Evolutionary conservation across 257 asterid species (phyloP), one percentile per base, ranked within the genome.

Genomic region (Henckelia pumila): DNA sequence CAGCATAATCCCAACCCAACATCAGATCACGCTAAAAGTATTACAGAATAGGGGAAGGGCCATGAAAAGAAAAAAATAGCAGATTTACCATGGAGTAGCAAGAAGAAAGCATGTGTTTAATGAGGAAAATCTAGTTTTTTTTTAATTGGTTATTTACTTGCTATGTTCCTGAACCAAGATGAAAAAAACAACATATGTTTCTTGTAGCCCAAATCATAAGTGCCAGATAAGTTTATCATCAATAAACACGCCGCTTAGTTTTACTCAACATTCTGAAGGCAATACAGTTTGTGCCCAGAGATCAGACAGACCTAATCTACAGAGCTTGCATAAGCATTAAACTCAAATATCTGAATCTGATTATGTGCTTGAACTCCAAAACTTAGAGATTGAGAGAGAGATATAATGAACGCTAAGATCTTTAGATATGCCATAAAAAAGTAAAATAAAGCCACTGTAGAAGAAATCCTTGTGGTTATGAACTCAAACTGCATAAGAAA

Each of bases 1-100:
- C 66, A 33, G 22, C 61, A 52, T 40, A 25, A 71, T 37, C 73
- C 67, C 76, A 76, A 67, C 55, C 35, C 53, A 62, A 64, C 57
- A 71, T 66, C 35, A 70, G 59, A 58, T 9, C 66, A 71, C 16
- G 52, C 20, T 53, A 30, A 64, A 22, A 50, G 61, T 9, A 63
- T 17, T 10, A 56, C 8, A 52, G 40, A 69, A 59, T 22, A 72
- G 24, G 7, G 53, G 63, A 56, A 56, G 20, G 40, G 14, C 33
- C 20, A 63, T 11, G 57, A 58, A 28, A 66, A 53, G 2, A 50
- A 61, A 70, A 37, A 22, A 32, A 28, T 50, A 47, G 16, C 47
- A 49, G 13, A 35, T 13, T 55, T 21, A 14, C 11, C n/a, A 25
- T 8, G 19, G 55, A 23, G 21, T 6, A 40, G 59, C 44, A 60